phyloP scores from a whole-genome alignment of 2,329 filamentous ascomycete genomes.

The Trichoderma sp. region DNA sequence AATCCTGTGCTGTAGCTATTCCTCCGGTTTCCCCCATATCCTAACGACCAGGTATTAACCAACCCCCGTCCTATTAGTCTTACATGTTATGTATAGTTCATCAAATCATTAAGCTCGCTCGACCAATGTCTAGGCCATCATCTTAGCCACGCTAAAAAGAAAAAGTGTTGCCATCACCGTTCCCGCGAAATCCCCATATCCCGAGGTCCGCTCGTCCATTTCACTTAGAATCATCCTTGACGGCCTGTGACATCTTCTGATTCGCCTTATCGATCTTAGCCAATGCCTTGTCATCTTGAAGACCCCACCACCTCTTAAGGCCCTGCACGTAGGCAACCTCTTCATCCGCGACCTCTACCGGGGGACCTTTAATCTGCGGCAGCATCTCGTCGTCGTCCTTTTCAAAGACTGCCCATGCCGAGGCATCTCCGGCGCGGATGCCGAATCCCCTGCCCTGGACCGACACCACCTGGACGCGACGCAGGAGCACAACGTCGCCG shows the following conservation, averaged over 20 bases:
- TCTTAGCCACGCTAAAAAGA: neutral
- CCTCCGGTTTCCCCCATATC: neutral
- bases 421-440: slow-evolving; percentile 54
- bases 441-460: slow-evolving; percentile 58
- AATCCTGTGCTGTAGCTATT: neutral
- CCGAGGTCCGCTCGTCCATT: neutral
- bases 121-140: neutral
- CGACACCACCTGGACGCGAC: slow-evolving; percentile 56
- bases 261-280: slow-evolving; percentile 52
- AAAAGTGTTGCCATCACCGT: neutral
- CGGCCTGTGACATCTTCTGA: slow-evolving; percentile 35
- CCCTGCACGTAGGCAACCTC: slow-evolving; percentile 53
- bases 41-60: neutral
- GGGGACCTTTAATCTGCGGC: slow-evolving; percentile 60
- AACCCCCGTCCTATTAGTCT: neutral
- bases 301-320: slow-evolving; percentile 51
- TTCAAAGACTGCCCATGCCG: slow-evolving; percentile 65
- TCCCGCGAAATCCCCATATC: neutral
- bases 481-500: slow-evolving; percentile 61
- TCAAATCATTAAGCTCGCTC: neutral
- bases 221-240: slow-evolving; percentile 31
- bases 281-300: slow-evolving; percentile 49
- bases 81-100: slow-evolving; percentile 9
- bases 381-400: slow-evolving; percentile 40
- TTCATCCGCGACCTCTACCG: slow-evolving; percentile 54